Base-by-base conservation (phyloP, 2,329 filamentous ascomycete species). In the Periconia sp. region DNA sequence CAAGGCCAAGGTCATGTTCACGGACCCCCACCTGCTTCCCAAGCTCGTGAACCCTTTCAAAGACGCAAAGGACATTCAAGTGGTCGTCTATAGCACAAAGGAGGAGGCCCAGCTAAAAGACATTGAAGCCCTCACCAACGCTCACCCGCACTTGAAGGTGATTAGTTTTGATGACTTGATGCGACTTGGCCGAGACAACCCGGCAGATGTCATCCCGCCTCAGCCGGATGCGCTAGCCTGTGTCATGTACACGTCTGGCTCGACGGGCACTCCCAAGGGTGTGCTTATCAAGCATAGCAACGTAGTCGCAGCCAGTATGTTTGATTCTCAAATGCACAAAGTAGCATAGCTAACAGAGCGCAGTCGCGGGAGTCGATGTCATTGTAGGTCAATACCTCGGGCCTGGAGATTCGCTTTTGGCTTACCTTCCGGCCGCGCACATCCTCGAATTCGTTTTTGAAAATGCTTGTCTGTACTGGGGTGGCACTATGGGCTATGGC, bases 391-490 rank as follows among this genome's bases (percentile, higher is more conserved):
- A 86, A 45, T 87, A 87, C 61, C 82, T 97, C 36, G 86, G 85
- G 47, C 84, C 87, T 44, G 83, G 81, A 32, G 94, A 99, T 58
- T 81, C 82, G 32, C 78, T 97, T 30, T 81, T 99, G 32, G 90
- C 92, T 16, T 99, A 97, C 71, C 83, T 99, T 11, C 94, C 94
- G 2, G 85, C 95, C 39, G 92, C 94, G 2, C 94, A 99, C 68
- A 97, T 97, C 61, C 85, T 99, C 61, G 94, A 99, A 72, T 94
- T 96, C 71, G 88, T 92, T 46, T 89, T 99, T 55, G 94, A 99
- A 74, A 96, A 95, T 69, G 78, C 92, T 6, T 89, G 88, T 45
- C 73, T 99, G 48, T 94, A 86, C 73, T 89, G 92, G 78, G 94
- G 94, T 57, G 92, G 87, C 57, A 92, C 88, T 22, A 85, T 99